These are phyloP conservation scores for Panaeolus papilionaceus DNA, from an alignment of 768 basidiomycete species.

Conservation along the genomic window DNA sequence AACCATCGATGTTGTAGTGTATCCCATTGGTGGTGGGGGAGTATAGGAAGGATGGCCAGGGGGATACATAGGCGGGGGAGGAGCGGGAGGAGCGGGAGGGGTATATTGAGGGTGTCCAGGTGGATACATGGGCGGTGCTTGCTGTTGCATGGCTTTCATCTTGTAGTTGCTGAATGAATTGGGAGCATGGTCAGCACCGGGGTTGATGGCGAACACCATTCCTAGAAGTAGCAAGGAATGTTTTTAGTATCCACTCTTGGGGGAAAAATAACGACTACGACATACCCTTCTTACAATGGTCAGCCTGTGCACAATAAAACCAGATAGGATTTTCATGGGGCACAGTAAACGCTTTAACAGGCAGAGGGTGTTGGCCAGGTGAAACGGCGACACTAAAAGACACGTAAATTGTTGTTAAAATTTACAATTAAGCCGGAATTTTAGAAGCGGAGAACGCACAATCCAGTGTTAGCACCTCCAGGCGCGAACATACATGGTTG, in stretches of 20 bases:
- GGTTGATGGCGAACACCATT: conserved; percentile 75
- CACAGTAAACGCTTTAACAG: conserved; percentile 46
- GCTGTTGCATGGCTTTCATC: conserved; percentile 47
- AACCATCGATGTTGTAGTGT: neutral
- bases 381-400: neutral
- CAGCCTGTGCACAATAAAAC: conserved; percentile 60
- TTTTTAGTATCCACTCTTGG: conserved; percentile 31
- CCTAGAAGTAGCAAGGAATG: conserved; percentile 34
- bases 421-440: neutral
- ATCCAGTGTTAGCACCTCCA: conserved; percentile 41
- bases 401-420: neutral
- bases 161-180: conserved; percentile 58
- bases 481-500: conserved; percentile 37
- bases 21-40: conserved; percentile 17
- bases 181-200: conserved; percentile 43
- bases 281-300: conserved; percentile 49
- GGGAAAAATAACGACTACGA: too few species aligned
- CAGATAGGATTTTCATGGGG: conserved; percentile 53
- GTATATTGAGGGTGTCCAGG: conserved; percentile 27
- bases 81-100: conserved; percentile 16
- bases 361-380: conserved; percentile 35
- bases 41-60: conserved; percentile 27
- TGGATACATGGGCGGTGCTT: conserved; percentile 15
- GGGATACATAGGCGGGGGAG: conserved; percentile 23
- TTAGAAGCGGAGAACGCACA: conserved; percentile 33